Conservation (phyloP, 2,329 filamentous ascomycete species). For the Fusarium sp. region DNA sequence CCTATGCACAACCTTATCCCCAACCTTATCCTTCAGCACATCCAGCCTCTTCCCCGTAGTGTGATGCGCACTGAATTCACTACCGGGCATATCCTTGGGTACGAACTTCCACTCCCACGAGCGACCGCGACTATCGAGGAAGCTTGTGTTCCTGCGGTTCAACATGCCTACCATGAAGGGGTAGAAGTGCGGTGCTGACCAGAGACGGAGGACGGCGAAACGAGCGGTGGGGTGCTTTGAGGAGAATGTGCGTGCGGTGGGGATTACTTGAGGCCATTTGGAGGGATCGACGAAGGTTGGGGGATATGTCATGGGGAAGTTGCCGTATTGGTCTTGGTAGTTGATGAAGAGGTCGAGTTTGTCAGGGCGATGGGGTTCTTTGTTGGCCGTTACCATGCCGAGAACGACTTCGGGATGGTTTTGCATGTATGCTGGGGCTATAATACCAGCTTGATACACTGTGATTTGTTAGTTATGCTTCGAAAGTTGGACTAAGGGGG, state of each 20-base stretch:
- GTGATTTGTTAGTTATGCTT: background rate
- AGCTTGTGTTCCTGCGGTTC: slow-evolving; percentile 31
- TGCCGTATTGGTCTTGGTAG: slow-evolving; percentile 37
- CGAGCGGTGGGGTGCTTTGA: slow-evolving; percentile 18
- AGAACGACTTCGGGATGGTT: slow-evolving; percentile 25
- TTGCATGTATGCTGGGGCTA: slow-evolving; percentile 34
- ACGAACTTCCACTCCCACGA: slow-evolving; percentile 43
- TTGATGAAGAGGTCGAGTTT: slow-evolving; percentile 41
- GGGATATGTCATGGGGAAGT: slow-evolving; percentile 13
- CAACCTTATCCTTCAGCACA: slow-evolving; percentile 20
- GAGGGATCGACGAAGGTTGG: slow-evolving; percentile 19
- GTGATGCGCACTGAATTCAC: slow-evolving; percentile 37
- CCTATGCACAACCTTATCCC: slow-evolving; percentile 25
- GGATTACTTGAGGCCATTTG: slow-evolving; percentile 36
- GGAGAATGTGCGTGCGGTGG: slow-evolving; percentile 25
- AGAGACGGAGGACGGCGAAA: slow-evolving; percentile 40
- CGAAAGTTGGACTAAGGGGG: too few relatives aligned
- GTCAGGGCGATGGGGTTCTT: slow-evolving; percentile 39
- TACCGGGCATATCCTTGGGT: slow-evolving; percentile 41
- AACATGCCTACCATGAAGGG: slow-evolving; percentile 38
- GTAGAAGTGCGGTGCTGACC: slow-evolving; percentile 43
- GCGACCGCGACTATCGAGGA: slow-evolving; percentile 38
- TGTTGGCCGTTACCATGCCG: slow-evolving; percentile 33
- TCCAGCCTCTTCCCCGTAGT: slow-evolving; percentile 17
- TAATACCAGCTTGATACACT: slow-evolving; percentile 41